These are phyloP conservation scores for Punctularia strigosozonata DNA, from an alignment of 768 basidiomycete species.

Conservation along the genomic window DNA sequence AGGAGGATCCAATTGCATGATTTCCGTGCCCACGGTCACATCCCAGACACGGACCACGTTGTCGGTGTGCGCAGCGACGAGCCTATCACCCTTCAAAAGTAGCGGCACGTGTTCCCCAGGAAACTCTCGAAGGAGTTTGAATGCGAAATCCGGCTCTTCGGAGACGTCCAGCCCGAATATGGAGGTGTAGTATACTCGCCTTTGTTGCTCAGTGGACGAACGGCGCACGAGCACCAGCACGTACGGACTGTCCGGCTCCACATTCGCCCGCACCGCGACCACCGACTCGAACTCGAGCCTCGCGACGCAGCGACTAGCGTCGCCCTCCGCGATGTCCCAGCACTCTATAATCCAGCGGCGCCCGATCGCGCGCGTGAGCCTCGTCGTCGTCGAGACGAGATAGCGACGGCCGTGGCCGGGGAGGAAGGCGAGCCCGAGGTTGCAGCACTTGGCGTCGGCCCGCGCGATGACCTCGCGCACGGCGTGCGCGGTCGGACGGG, in stretches of 20 bases:
- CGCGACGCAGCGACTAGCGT: constrained; percentile 30
- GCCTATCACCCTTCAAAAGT: background rate
- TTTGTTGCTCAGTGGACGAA: background rate
- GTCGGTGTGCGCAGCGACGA: background rate
- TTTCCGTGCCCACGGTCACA: background rate
- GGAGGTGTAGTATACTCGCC: too few relatives aligned
- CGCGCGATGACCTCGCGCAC: background rate
- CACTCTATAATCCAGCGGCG: constrained; percentile 33
- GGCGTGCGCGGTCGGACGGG: background rate
- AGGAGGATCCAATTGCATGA: too few relatives aligned
- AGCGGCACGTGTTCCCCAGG: background rate
- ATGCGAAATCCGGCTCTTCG: background rate
- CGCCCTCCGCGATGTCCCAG: constrained; percentile 38
- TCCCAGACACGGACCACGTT: background rate
- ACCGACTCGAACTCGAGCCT: constrained; percentile 24
- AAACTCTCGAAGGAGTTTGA: background rate
- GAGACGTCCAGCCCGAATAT: background rate
- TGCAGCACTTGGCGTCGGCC: too few relatives aligned
- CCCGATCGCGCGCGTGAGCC: constrained; percentile 9
- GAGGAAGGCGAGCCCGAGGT: constrained; percentile 35
- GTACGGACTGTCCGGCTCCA: constrained; percentile 19
- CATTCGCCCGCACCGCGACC: constrained; percentile 36
- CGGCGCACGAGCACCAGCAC: constrained; percentile 26
- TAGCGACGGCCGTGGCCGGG: constrained; percentile 29
- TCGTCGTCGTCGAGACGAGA: constrained; percentile 35